Conservation (phyloP, 768 basidiomycete genomes). For the Russula emetica region DNA sequence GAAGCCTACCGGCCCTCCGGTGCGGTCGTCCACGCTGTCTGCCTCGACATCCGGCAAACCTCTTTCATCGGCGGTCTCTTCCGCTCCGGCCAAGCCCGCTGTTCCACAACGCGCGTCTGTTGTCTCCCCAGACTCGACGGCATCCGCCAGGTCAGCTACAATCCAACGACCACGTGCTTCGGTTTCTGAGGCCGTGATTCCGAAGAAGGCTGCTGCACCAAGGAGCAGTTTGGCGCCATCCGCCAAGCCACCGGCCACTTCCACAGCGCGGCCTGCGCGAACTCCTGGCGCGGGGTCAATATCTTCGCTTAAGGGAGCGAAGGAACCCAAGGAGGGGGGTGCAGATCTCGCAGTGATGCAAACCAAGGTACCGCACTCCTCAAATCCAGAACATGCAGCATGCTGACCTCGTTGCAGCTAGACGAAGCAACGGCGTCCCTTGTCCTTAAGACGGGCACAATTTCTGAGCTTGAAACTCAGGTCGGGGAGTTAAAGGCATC, state of each 20-base stretch:
- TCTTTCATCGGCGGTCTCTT: conserved; percentile 31
- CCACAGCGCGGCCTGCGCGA: conserved; percentile 36
- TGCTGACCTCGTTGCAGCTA: conserved; percentile 43
- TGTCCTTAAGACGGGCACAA: conserved; percentile 46
- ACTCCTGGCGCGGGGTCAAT: conserved; percentile 55
- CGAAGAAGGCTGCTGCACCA: conserved; percentile 35
- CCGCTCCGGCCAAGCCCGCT: conserved; percentile 39
- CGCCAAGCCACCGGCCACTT: conserved; percentile 37
- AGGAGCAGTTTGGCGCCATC: conserved; percentile 33
- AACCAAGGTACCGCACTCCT: conserved; percentile 44
- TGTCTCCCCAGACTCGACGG: conserved; percentile 50
- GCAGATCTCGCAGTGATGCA: conserved; percentile 55
- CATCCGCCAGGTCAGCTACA: conserved; percentile 32
- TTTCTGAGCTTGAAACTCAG: conserved; percentile 52
- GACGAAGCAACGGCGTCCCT: conserved; percentile 53
- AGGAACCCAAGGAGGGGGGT: conserved; percentile 60
- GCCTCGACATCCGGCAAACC: conserved; percentile 26
- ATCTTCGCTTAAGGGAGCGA: conserved; percentile 68
- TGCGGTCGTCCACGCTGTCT: conserved; percentile 22
- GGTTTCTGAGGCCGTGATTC: conserved; percentile 60
- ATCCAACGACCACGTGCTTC: conserved; percentile 58
- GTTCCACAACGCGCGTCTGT: conserved; percentile 45
- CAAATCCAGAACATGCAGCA: conserved; percentile 3
- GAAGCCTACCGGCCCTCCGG: conserved; percentile 10
- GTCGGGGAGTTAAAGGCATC: conserved; percentile 47